These are phyloP conservation scores for Penicillium silybi DNA, from an alignment of 495 filamentous ascomycete species.

Conservation along the genomic window DNA sequence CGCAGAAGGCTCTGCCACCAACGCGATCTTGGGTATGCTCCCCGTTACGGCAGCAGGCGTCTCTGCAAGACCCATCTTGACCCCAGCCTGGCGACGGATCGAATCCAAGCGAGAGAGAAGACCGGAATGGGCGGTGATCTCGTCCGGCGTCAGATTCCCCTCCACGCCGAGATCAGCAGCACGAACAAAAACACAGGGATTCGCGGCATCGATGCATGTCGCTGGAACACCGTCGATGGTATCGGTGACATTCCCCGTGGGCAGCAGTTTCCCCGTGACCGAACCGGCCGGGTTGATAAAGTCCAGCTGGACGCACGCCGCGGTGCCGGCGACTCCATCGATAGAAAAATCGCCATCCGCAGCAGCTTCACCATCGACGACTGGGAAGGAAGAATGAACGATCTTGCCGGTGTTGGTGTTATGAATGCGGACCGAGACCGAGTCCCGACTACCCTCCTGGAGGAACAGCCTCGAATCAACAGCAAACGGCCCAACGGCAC, in stretches of 20 bases:
- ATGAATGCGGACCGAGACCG: slow-evolving; percentile 42
- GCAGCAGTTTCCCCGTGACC: slow-evolving; percentile 61
- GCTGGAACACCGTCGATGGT: slow-evolving; percentile 49
- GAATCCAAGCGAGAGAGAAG: slow-evolving; percentile 53
- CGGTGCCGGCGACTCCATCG: slow-evolving; percentile 62
- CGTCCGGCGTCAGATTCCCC: slow-evolving; percentile 49
- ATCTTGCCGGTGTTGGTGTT: slow-evolving; percentile 55
- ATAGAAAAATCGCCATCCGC: slow-evolving; percentile 56
- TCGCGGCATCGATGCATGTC: slow-evolving; percentile 60
- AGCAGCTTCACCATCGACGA: slow-evolving; percentile 46
- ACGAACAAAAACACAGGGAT: slow-evolving; percentile 63
- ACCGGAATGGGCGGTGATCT: slow-evolving; percentile 42
- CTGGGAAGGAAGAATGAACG: slow-evolving; percentile 44
- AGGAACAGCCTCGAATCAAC: slow-evolving; percentile 50
- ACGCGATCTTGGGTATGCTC: slow-evolving; percentile 63
- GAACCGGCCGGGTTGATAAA: slow-evolving; percentile 66
- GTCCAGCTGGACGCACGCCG: slow-evolving; percentile 53
- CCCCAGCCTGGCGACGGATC: slow-evolving; percentile 57
- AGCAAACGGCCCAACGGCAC: slow-evolving; percentile 63
- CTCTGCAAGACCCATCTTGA: slow-evolving; percentile 58
- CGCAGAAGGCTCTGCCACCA: slow-evolving; percentile 46
- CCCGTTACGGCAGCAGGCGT: slow-evolving; percentile 41
- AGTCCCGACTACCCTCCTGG: not conserved
- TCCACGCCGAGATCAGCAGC: slow-evolving; percentile 48
- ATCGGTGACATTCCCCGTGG: slow-evolving; percentile 58